A percentile compares a stretch with the other conserved stretches of the same genome.
These are phyloP conservation scores for Exophiala alcalophila DNA, from an alignment of 2,329 filamentous ascomycete species.

Conservation along the genomic window DNA sequence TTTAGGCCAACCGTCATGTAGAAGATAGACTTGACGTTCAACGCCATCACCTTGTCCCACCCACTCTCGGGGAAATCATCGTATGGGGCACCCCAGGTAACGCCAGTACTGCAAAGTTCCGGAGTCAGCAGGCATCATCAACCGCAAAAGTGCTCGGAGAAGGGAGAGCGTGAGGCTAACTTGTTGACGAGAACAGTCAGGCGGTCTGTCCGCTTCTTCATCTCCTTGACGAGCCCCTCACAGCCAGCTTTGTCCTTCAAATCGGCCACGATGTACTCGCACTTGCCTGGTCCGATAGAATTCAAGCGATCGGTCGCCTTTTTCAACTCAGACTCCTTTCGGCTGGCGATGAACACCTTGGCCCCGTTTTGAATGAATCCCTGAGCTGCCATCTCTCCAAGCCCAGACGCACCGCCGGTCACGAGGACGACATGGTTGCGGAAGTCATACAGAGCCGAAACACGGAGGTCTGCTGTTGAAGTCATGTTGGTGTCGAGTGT, in stretches of 20 bases:
- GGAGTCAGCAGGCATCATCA: too few relatives aligned
- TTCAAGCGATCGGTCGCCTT: slow-evolving; percentile 49
- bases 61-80: slow-evolving; percentile 57
- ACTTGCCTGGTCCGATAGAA: slow-evolving; percentile 51
- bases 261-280: slow-evolving; percentile 51
- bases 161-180: too few relatives aligned
- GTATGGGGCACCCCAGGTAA: slow-evolving; percentile 56
- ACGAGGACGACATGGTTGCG: slow-evolving; percentile 34
- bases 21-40: slow-evolving; percentile 56
- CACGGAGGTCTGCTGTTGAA: slow-evolving; percentile 29
- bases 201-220: slow-evolving; percentile 43
- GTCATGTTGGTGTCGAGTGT: slow-evolving; percentile 15
- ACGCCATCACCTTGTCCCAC: slow-evolving; percentile 56
- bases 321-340: slow-evolving; percentile 51
- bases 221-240: slow-evolving; percentile 47
- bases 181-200: slow-evolving; percentile 51
- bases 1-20: slow-evolving; percentile 47
- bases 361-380: slow-evolving; percentile 53
- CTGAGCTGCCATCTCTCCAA: slow-evolving; percentile 53
- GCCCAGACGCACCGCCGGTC: slow-evolving; percentile 34
- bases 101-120: slow-evolving; percentile 45
- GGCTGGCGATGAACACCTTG: slow-evolving; percentile 53
- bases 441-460: slow-evolving; percentile 33
- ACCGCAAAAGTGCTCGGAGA: too few relatives aligned
- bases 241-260: slow-evolving; percentile 53